These are phyloP conservation scores for Picea abies DNA, from an alignment of 83 land plant genomes.

Conservation along the genomic window DNA sequence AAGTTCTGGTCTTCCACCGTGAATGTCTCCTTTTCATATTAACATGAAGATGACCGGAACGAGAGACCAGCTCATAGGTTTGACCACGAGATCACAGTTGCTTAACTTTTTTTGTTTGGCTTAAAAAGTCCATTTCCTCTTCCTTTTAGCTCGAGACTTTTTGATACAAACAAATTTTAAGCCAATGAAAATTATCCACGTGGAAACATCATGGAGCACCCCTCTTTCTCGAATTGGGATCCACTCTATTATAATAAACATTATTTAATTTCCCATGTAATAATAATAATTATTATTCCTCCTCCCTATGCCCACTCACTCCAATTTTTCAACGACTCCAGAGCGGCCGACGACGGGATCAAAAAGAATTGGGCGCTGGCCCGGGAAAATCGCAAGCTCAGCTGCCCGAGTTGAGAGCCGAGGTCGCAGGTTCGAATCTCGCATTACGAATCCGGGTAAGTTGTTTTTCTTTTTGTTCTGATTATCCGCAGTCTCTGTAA, in stretches of 20 bases:
- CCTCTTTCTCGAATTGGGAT: neutral
- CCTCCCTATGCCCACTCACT: neutral
- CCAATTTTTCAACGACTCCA: slow-evolving; percentile 1
- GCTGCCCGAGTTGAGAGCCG: neutral
- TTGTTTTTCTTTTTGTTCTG: no score
- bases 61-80: no score
- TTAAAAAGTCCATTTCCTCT: no score
- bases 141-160: no score
- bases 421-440: neutral
- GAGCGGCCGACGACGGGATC: neutral
- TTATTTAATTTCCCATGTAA: neutral
- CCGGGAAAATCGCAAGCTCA: neutral
- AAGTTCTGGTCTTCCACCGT: no score
- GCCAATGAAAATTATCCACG: neutral
- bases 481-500: no score
- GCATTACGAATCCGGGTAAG: neutral
- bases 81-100: no score
- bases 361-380: neutral
- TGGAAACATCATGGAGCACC: neutral
- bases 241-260: neutral
- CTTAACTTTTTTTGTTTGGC: no score
- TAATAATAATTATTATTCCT: neutral
- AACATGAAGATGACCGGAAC: no score
- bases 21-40: no score
- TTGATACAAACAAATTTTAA: no score